phyloP scores from a whole-genome alignment of 2,329 filamentous ascomycete species.

The Aspergillus calidoustus region DNA sequence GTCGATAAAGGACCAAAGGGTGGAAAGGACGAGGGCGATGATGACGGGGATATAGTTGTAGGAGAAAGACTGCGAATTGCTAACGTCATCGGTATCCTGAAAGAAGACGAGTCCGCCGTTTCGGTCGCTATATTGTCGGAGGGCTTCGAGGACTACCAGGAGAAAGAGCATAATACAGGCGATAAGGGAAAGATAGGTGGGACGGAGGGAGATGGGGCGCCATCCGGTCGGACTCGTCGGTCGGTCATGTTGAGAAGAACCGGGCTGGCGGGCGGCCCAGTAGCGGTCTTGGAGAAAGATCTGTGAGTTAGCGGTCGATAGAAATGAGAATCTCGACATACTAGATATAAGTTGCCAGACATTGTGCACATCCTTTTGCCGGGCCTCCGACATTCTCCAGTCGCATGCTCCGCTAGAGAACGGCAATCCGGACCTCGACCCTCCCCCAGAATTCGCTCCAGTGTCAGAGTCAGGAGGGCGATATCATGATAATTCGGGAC shows the following conservation, averaged over 20 bases:
- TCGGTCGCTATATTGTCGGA: slow-evolving; percentile 36
- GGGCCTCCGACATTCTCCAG: slow-evolving; percentile 24
- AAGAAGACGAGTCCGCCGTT: slow-evolving; percentile 37
- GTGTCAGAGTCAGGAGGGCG: slow-evolving; percentile 1
- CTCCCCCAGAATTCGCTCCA: slow-evolving; percentile 12
- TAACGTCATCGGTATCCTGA: slow-evolving; percentile 34
- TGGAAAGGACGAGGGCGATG: slow-evolving; percentile 50
- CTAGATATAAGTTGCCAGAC: slow-evolving; percentile 23
- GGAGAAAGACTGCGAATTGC: slow-evolving; percentile 33
- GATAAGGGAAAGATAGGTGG: slow-evolving; percentile 32
- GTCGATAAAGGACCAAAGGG: slow-evolving; percentile 55
- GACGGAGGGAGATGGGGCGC: slow-evolving; percentile 40
- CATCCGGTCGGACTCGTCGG: slow-evolving; percentile 26
- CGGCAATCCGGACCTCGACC: slow-evolving; percentile 3
- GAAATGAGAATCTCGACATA: not conserved
- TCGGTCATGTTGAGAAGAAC: slow-evolving; percentile 15
- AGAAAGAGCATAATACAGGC: slow-evolving; percentile 30
- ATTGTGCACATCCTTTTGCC: slow-evolving; percentile 19
- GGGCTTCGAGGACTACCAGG: slow-evolving; percentile 32
- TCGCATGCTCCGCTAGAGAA: slow-evolving; percentile 23
- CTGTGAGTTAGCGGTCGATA: not conserved
- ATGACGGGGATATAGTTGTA: slow-evolving; percentile 51
- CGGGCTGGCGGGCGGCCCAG: slow-evolving; percentile 15
- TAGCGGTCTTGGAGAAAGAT: slow-evolving; percentile 15
- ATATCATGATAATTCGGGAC: slow-evolving; percentile 8